Evolutionary conservation across 257 asterid genomes (phyloP).

Genomic region (Nicotiana undulata): DNA sequence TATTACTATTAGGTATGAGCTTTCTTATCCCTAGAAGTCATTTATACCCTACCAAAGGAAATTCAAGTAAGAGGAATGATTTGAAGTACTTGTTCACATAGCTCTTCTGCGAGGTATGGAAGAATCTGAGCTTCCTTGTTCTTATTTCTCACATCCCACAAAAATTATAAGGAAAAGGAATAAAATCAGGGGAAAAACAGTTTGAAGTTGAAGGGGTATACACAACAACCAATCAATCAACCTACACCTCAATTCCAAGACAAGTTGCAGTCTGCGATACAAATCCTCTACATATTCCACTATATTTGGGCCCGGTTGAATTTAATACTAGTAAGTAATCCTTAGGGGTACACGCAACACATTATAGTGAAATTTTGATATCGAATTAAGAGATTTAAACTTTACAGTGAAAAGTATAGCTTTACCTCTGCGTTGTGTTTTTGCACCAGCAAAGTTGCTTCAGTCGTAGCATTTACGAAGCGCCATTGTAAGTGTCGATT

Average conservation of each 20-base stretch:
- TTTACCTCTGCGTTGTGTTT: conserved; percentile 74
- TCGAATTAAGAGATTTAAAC: neutral
- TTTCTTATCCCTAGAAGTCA: neutral
- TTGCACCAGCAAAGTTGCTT: conserved; percentile 63
- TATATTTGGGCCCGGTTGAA: neutral
- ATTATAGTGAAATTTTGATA: neutral
- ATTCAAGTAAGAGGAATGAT: conserved; percentile 1
- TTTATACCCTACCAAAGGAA: neutral
- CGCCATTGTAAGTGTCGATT: conserved; percentile 94
- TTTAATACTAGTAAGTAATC: neutral
- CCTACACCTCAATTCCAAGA: neutral
- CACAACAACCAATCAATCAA: neutral
- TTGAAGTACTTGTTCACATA: neutral
- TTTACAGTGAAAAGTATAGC: conserved; percentile 7
- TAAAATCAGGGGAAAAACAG: neutral
- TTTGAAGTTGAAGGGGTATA: neutral
- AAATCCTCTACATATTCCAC: neutral
- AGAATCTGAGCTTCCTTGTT: neutral
- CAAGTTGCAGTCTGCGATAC: neutral
- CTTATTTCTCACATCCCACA: neutral
- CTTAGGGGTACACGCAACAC: neutral
- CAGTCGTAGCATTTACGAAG: conserved; percentile 74
- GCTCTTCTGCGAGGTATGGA: neutral
- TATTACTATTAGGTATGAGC: neutral
- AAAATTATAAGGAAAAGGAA: too few species aligned